Base-by-base conservation (phyloP, 2,329 filamentous ascomycete genomes). In the Aspergillus luchuensis region DNA sequence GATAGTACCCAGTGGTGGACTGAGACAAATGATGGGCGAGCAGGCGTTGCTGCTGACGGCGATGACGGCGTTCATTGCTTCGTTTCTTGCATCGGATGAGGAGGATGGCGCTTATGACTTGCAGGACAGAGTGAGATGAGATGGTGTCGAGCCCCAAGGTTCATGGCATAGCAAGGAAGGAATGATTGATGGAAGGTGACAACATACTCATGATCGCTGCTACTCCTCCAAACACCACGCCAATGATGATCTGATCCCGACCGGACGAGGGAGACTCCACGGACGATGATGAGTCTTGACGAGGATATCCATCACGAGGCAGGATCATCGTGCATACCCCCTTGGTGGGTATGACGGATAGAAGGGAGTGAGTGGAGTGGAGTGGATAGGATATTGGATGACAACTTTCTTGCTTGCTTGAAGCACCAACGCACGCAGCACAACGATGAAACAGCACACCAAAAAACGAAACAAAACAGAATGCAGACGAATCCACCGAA, bases 151-250 rank as follows among this genome's bases (percentile, higher is more conserved):
- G 23, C 39, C 38, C 23, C 25, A 33, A 55, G 1, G 1, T 5
- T 15, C 33, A 36, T 13, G 33, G 11, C 11, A 36, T 0, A 43
- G 19, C 7, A 19, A 7, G 33, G 10, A 43, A 0, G 7, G 25
- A 23, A 13, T 6, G 10, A 5, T 17, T 13, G 33, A 10, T 21
- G n/a, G 30, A 47, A 38, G 45, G 48, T 3, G 38, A 17, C 21
- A 48, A 58, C 71, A 57, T 64, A 74, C 71, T 69, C 3, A 66
- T 65, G 59, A 70, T 63, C 45, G 64, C 58, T 15, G 57, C 67
- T 51, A 72, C 61, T 8, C 66, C 65, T n/a, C 71, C 70, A 1
- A 73, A 61, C 1, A 74, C 71, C 2, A 71, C 69, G 4, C 71
- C 72, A 47, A 74, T 69, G 38, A 71, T 70, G 8, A 71, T 69